Evolutionary conservation across 345 rosid genomes (phyloP).

Genomic region (Raphanus sativus): DNA sequence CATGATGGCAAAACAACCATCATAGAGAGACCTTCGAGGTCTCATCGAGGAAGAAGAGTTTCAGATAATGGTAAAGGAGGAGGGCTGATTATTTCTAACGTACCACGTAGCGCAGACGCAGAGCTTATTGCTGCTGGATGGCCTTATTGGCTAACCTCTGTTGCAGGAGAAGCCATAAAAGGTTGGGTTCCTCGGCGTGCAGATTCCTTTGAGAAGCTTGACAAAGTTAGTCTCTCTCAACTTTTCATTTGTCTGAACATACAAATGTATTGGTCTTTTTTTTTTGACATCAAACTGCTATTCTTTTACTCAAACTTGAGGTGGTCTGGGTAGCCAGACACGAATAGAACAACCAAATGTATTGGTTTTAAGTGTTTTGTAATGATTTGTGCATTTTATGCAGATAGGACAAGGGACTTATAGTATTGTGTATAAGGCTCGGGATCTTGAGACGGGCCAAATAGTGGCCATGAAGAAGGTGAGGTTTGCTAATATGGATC

Average conservation of each 20-base stretch:
- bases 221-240: constrained; percentile 51
- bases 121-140: constrained; percentile 72
- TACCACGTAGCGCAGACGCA: constrained; percentile 46
- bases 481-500: constrained; percentile 81
- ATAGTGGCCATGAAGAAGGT: constrained; percentile 94
- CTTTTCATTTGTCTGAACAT: not conserved
- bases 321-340: too few species aligned
- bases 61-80: constrained; percentile 40
- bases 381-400: constrained; percentile 24
- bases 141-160: constrained; percentile 90
- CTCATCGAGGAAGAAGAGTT: constrained; percentile 47
- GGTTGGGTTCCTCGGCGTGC: constrained; percentile 80
- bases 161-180: constrained; percentile 78
- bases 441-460: constrained; percentile 68
- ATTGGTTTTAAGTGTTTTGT: not conserved
- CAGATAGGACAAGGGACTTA: constrained; percentile 99
- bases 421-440: constrained; percentile 76
- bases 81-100: constrained; percentile 36
- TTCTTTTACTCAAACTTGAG: too few species aligned
- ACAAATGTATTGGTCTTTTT: not conserved
- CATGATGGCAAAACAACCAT: constrained; percentile 33
- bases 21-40: constrained; percentile 42
- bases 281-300: too few species aligned
- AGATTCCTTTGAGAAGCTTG: constrained; percentile 82
- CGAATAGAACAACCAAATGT: not conserved